phyloP scores from a whole-genome alignment of 164 flowering plant genomes.

The Piper betle region DNA sequence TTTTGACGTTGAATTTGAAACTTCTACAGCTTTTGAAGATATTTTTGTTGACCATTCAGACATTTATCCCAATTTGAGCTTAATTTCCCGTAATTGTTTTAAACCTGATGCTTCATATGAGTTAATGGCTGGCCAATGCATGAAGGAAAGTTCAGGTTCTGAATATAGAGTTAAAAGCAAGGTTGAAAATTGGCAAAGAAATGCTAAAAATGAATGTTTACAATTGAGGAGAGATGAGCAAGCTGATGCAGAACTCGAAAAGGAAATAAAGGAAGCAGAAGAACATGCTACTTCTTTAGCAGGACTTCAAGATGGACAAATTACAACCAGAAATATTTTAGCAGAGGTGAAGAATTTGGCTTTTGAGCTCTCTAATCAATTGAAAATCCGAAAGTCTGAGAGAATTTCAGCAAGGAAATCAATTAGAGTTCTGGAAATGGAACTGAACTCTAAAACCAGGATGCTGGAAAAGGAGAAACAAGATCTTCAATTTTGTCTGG shows the following conservation, averaged over 20 bases:
- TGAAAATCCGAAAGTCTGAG: slow-evolving; percentile 47
- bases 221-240: slow-evolving; percentile 21
- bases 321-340: slow-evolving; percentile 31
- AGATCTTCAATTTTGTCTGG: slow-evolving; percentile 39
- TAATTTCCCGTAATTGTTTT: slow-evolving; percentile 14
- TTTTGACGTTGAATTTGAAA: slow-evolving; percentile 27
- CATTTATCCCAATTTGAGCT: slow-evolving; percentile 14
- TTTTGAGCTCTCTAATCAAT: slow-evolving; percentile 43
- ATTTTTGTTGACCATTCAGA: slow-evolving; percentile 37
- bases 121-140: slow-evolving; percentile 11
- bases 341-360: slow-evolving; percentile 58
- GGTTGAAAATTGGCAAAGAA: slow-evolving; percentile 11
- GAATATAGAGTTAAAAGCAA: slow-evolving; percentile 8
- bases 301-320: slow-evolving; percentile 44
- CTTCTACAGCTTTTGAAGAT: slow-evolving; percentile 63
- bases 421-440: slow-evolving; percentile 30
- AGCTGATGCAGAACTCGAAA: slow-evolving; percentile 31
- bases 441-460: slow-evolving; percentile 30
- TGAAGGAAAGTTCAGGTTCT: slow-evolving; percentile 14
- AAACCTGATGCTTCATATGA: slow-evolving; percentile 16
- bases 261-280: slow-evolving; percentile 49
- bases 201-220: background rate
- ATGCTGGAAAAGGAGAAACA: slow-evolving; percentile 69
- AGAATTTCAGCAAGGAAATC: slow-evolving; percentile 44
- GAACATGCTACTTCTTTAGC: slow-evolving; percentile 43